Evolutionary conservation across 768 basidiomycete species (phyloP).

Genomic region (Filobasidium wieringae): DNA sequence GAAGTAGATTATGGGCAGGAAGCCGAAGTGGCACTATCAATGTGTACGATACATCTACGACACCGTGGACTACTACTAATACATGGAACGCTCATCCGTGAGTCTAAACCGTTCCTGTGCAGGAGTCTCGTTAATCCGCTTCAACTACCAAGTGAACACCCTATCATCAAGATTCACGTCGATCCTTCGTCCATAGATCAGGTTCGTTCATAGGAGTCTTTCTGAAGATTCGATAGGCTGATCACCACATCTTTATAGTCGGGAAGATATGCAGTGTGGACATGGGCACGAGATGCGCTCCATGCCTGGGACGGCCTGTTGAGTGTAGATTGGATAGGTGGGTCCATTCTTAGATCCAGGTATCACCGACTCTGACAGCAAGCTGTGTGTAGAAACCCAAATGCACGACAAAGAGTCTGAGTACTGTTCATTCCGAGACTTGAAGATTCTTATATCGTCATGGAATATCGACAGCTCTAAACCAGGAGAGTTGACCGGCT

Average conservation of each 20-base stretch:
- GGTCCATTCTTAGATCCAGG: constrained; percentile 30
- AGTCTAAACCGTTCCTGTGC: constrained; percentile 14
- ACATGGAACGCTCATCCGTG: constrained; percentile 68
- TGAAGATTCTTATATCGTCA: constrained; percentile 66
- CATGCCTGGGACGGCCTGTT: constrained; percentile 84
- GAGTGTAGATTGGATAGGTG: constrained; percentile 75
- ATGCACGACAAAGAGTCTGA: constrained; percentile 60
- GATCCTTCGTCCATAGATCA: constrained; percentile 47
- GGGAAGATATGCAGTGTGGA: constrained; percentile 55
- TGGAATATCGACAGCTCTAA: constrained; percentile 90
- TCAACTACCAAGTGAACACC: constrained; percentile 57
- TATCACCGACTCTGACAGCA: neutral
- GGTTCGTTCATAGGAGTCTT: constrained; percentile 40
- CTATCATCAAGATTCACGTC: constrained; percentile 51
- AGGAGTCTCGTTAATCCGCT: constrained; percentile 45
- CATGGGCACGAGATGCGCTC: constrained; percentile 60
- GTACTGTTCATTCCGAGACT: constrained; percentile 66
- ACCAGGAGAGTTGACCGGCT: constrained; percentile 58
- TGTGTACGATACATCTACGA: constrained; percentile 56
- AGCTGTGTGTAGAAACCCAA: constrained; percentile 51
- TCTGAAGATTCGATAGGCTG: neutral
- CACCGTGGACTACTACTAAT: constrained; percentile 79
- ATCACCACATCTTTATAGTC: constrained; percentile 11
- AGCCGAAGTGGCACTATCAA: constrained; percentile 67
- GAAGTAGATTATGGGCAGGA: constrained; percentile 75